Evolutionary conservation across 1,284 basidiomycete genomes (phyloP).

Genomic region (Apiotrichum laibachii): DNA sequence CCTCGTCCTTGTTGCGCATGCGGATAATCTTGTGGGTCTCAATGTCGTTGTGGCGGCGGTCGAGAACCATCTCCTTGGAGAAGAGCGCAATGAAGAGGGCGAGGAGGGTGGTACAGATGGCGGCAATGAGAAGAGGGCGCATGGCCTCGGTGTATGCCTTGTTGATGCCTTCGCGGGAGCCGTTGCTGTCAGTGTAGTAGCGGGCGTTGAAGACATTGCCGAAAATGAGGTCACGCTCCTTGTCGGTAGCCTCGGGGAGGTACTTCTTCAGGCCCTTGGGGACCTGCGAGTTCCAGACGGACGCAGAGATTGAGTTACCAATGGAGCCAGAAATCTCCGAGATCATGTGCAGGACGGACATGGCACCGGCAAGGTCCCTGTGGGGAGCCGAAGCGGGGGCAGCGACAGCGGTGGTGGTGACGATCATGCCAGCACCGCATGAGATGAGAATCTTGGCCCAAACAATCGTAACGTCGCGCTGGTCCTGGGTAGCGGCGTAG

Average conservation of each 20-base stretch:
- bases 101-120: conserved; percentile 27
- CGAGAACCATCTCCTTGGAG: conserved; percentile 35
- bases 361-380: conserved; percentile 10
- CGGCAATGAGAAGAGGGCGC: conserved; percentile 27
- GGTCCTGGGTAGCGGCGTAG: conserved; percentile 4
- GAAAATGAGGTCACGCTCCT: conserved; percentile 33
- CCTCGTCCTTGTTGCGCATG: conserved; percentile 25
- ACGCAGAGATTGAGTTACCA: background rate
- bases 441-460: conserved; percentile 26
- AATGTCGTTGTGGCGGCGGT: conserved; percentile 33
- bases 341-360: conserved; percentile 10
- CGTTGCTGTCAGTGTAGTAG: conserved; percentile 12
- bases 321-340: conserved; percentile 14
- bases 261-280: conserved; percentile 30
- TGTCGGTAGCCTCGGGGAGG: conserved; percentile 31
- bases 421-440: conserved; percentile 27
- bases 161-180: conserved; percentile 30
- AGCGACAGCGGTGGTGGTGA: conserved; percentile 39
- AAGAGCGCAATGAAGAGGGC: conserved; percentile 30
- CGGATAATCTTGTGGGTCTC: conserved; percentile 32
- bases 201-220: conserved; percentile 33
- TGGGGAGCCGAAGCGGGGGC: conserved; percentile 12
- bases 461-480: conserved; percentile 36
- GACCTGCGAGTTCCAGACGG: conserved; percentile 25
- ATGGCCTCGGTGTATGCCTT: conserved; percentile 34